Evolutionary conservation across 2,329 filamentous ascomycete genomes (phyloP).

Genomic region (Septoria petroselini): DNA sequence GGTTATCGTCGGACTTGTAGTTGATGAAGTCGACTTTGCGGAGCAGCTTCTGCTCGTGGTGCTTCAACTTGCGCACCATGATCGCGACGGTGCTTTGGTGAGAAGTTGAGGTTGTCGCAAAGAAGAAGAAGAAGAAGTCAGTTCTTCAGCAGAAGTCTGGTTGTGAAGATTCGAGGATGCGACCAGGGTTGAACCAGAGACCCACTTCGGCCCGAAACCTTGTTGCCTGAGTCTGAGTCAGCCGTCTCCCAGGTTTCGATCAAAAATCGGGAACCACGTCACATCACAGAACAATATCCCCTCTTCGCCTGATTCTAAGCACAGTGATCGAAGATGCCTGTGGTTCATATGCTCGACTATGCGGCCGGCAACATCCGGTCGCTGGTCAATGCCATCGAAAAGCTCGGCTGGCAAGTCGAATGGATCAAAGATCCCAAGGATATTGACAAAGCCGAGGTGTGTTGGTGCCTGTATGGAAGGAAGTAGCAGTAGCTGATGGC

Average conservation of each 20-base stretch:
- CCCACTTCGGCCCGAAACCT: too few relatives aligned
- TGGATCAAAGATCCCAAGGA: conserved; percentile 87
- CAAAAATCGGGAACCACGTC: not conserved
- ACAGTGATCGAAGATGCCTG: conserved; percentile 58
- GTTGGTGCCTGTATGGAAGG: too few relatives aligned
- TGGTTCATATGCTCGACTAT: conserved; percentile 79
- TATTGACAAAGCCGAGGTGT: conserved; percentile 77
- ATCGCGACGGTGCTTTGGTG: conserved; percentile 32
- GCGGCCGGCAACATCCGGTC: conserved; percentile 95
- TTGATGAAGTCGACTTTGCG: conserved; percentile 90
- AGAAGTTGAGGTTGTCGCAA: conserved; percentile 6
- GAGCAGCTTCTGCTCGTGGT: conserved; percentile 94
- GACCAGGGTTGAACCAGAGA: not conserved
- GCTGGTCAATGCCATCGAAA: conserved; percentile 95
- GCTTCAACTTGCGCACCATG: conserved; percentile 95
- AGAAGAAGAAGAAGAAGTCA: conserved; percentile 1
- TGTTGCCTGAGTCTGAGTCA: not conserved
- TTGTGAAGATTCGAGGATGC: conserved; percentile 2
- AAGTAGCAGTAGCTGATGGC: conserved; percentile 35
- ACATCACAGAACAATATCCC: not conserved
- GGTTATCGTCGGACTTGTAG: conserved; percentile 73
- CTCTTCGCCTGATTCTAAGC: not conserved
- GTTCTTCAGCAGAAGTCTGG: conserved; percentile 4
- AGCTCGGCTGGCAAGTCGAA: conserved; percentile 86
- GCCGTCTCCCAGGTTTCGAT: not conserved